Conservation (phyloP, 306 rosid species). For the Medicago arabica region DNA sequence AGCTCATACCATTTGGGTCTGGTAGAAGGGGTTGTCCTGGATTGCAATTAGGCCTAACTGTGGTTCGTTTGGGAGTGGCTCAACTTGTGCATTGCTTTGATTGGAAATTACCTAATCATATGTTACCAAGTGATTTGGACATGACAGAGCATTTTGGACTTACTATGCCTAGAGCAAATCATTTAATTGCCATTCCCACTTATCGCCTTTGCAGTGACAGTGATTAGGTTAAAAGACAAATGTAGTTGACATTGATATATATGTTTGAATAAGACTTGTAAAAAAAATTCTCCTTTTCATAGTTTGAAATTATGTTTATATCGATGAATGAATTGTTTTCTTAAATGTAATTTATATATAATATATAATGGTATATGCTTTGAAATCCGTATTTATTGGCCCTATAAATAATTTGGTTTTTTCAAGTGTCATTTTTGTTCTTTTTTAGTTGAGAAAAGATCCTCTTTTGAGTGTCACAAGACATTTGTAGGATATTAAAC, state of each 20-base stretch:
- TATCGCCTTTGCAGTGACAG: constrained; percentile 24
- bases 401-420: background rate
- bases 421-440: background rate
- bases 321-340: background rate
- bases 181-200: constrained; percentile 29
- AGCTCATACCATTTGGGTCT: constrained; percentile 50
- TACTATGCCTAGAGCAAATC: constrained; percentile 43
- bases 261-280: background rate
- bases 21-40: constrained; percentile 54
- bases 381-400: background rate
- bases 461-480: background rate
- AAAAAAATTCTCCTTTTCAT: background rate
- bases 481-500: background rate
- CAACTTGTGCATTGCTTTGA: constrained; percentile 54
- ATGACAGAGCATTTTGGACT: constrained; percentile 52
- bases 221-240: background rate
- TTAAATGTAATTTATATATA: too few species aligned
- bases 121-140: constrained; percentile 37
- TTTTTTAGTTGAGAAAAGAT: background rate
- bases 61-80: constrained; percentile 36
- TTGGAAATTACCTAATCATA: constrained; percentile 44
- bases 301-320: background rate
- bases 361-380: background rate
- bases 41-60: constrained; percentile 38
- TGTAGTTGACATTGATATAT: background rate